These are phyloP conservation scores for Scopulariopsis brevicaulis DNA, from an alignment of 2,329 filamentous ascomycete genomes.

Conservation along the genomic window DNA sequence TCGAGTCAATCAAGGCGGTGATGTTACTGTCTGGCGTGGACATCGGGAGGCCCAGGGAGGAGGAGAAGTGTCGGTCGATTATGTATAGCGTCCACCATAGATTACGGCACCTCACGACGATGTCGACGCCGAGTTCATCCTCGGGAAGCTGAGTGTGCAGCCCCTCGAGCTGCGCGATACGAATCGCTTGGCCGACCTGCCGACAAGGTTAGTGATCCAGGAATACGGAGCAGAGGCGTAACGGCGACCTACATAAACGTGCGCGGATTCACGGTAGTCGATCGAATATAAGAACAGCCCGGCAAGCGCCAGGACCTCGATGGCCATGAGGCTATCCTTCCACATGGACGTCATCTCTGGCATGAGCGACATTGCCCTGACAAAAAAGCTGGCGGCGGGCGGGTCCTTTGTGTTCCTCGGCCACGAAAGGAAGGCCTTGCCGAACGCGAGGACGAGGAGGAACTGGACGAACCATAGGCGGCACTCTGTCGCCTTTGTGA, in stretches of 20 bases:
- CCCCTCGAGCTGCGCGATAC: conserved; percentile 27
- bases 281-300: conserved; percentile 25
- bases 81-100: conserved; percentile 29
- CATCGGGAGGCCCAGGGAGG: conserved; percentile 24
- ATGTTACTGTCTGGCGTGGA: conserved; percentile 25
- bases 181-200: conserved; percentile 25
- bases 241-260: conserved; percentile 13
- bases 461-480: conserved; percentile 17
- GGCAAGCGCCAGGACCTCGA: conserved; percentile 22
- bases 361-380: conserved; percentile 21
- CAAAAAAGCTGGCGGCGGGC: conserved; percentile 18
- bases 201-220: neutral
- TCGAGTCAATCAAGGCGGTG: conserved; percentile 17
- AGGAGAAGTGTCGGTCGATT: conserved; percentile 26
- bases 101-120: conserved; percentile 19
- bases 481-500: conserved; percentile 9
- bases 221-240: neutral
- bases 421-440: conserved; percentile 10
- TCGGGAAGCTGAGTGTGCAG: conserved; percentile 26
- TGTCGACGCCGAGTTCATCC: conserved; percentile 18
- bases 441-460: conserved; percentile 12
- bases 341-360: conserved; percentile 20
- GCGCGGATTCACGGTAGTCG: conserved; percentile 21
- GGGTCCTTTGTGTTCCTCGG: conserved; percentile 16
- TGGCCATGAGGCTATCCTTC: conserved; percentile 23